A percentile compares a stretch with the other conserved stretches of the same genome.
phyloP scores from a whole-genome alignment of 1,284 basidiomycete genomes.

The Malassezia vespertilionis region DNA sequence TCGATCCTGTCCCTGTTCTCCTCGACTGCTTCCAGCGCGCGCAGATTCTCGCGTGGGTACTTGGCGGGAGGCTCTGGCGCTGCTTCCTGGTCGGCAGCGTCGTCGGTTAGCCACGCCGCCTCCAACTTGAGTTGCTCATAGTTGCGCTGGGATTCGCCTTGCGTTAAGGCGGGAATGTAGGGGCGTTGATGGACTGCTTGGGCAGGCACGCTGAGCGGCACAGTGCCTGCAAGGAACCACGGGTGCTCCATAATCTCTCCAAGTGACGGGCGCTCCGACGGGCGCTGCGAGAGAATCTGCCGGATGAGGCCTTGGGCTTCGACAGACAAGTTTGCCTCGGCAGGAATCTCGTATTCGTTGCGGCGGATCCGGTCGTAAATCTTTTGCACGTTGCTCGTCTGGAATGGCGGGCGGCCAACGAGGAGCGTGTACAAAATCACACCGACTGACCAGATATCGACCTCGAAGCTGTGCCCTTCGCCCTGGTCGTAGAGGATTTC shows the following conservation, averaged over 20 bases:
- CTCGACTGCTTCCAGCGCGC: constrained; percentile 34
- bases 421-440: constrained; percentile 87
- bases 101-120: constrained; percentile 29
- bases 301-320: constrained; percentile 70
- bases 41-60: constrained; percentile 21
- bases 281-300: constrained; percentile 65
- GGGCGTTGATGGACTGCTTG: constrained; percentile 66
- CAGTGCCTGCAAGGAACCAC: constrained; percentile 72
- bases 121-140: constrained; percentile 34
- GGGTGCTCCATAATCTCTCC: constrained; percentile 72
- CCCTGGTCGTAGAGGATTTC: constrained; percentile 92
- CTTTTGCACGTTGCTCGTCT: constrained; percentile 73
- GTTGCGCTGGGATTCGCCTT: constrained; percentile 27
- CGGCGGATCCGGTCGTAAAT: constrained; percentile 71
- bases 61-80: constrained; percentile 16
- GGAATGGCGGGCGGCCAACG: constrained; percentile 88
- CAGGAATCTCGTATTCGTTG: constrained; percentile 85
- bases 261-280: constrained; percentile 62
- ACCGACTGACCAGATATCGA: constrained; percentile 94
- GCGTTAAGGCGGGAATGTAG: constrained; percentile 56
- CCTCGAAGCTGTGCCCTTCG: constrained; percentile 94
- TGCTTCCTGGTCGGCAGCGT: constrained; percentile 20
- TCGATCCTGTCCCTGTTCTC: constrained; percentile 52
- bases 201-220: constrained; percentile 68
- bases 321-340: constrained; percentile 61